Evolutionary conservation across 345 rosid species (phyloP).

Genomic region (Luvunga scandens): DNA sequence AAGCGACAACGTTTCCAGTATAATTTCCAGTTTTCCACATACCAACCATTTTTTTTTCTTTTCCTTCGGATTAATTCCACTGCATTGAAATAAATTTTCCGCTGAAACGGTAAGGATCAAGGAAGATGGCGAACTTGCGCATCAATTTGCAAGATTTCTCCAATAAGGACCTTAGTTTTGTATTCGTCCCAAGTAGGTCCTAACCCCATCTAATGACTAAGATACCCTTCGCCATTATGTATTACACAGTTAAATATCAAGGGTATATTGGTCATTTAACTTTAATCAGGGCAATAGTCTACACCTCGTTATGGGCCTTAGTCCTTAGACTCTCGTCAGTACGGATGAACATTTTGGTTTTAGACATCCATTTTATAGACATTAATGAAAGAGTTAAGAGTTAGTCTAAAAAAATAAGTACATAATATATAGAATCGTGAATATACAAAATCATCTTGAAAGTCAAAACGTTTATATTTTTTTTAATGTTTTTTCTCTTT

Average conservation of each 20-base stretch:
- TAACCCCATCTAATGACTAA: background rate
- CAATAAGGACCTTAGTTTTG: background rate
- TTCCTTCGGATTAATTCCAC: background rate
- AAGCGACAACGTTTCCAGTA: background rate
- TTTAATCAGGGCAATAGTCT: rapidly evolving
- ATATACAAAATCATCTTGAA: too few relatives aligned
- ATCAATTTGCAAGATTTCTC: background rate
- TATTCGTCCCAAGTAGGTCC: background rate
- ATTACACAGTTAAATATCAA: rapidly evolving
- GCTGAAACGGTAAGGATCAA: background rate
- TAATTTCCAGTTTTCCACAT: slow-evolving; percentile 9
- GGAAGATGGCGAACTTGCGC: background rate
- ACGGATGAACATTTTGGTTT: too few relatives aligned
- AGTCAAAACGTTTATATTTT: too few relatives aligned
- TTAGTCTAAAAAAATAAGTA: too few relatives aligned
- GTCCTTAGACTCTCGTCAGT: too few relatives aligned
- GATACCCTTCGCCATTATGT: too few relatives aligned
- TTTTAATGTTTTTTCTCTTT: too few relatives aligned
- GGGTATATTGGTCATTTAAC: too few relatives aligned
- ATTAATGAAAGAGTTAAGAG: too few relatives aligned
- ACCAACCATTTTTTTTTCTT: slow-evolving; percentile 31
- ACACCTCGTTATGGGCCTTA: too few relatives aligned
- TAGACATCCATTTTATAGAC: too few relatives aligned
- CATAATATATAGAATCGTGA: too few relatives aligned
- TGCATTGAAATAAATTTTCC: background rate